Evolutionary conservation across 2,329 filamentous ascomycete genomes (phyloP).

Genomic region (Hypoxylon sp.): DNA sequence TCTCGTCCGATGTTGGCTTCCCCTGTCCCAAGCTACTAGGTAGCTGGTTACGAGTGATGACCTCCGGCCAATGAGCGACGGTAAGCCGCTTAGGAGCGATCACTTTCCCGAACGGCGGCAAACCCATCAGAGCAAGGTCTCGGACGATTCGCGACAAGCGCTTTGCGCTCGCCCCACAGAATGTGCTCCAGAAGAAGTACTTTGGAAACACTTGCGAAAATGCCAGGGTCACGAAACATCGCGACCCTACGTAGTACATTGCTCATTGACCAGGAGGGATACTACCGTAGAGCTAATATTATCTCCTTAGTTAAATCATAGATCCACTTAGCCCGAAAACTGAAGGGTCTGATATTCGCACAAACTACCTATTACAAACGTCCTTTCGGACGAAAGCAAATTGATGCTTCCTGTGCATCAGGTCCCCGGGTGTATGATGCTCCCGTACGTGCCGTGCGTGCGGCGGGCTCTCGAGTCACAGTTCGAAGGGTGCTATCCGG

Average conservation of each 20-base stretch:
- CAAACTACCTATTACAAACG: conserved; percentile 18
- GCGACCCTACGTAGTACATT: conserved; percentile 19
- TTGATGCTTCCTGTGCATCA: conserved; percentile 36
- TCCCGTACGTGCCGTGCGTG: conserved; percentile 41
- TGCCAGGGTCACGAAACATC: conserved; percentile 27
- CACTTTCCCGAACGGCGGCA: conserved; percentile 49
- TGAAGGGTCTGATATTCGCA: conserved; percentile 24
- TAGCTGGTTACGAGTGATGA: conserved; percentile 28
- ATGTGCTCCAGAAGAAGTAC: conserved; percentile 34
- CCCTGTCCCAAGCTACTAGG: conserved; percentile 30
- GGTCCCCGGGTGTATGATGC: conserved; percentile 34
- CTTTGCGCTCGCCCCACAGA: conserved; percentile 46
- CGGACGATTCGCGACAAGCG: conserved; percentile 50
- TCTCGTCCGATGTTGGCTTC: conserved; percentile 43
- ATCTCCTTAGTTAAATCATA: conserved; percentile 22
- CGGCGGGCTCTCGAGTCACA: conserved; percentile 31
- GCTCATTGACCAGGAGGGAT: conserved; percentile 10
- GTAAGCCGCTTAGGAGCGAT: conserved; percentile 48
- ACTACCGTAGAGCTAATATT: conserved; percentile 24
- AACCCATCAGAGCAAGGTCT: conserved; percentile 41
- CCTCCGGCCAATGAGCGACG: conserved; percentile 45
- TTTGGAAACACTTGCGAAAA: conserved; percentile 44
- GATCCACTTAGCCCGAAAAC: conserved; percentile 20
- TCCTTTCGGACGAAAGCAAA: conserved; percentile 43
- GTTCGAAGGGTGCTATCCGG: conserved; percentile 42